phyloP scores from a whole-genome alignment of 2,329 filamentous ascomycete species.

The Epichloe typhina region DNA sequence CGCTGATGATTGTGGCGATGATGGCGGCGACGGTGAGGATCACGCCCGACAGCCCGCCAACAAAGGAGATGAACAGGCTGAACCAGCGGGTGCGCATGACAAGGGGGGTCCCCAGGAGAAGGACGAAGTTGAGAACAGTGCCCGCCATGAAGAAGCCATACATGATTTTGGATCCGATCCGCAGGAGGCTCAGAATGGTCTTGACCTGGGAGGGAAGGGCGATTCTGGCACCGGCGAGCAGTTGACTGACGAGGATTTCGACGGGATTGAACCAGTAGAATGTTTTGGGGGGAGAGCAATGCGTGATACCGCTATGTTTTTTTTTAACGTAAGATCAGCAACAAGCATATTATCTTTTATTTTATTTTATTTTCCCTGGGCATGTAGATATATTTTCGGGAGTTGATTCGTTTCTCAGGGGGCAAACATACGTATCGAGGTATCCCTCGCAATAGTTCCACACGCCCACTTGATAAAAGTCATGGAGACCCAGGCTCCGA shows the following conservation, averaged over 20 bases:
- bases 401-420: no score
- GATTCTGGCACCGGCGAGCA: constrained; percentile 72
- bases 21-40: constrained; percentile 56
- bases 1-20: constrained; percentile 72
- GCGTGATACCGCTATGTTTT: constrained; percentile 49
- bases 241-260: constrained; percentile 62
- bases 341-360: no score
- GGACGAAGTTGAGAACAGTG: constrained; percentile 54
- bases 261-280: constrained; percentile 91
- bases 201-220: constrained; percentile 63
- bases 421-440: constrained; percentile 37
- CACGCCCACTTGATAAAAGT: constrained; percentile 86
- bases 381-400: no score
- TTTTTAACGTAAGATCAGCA: neutral
- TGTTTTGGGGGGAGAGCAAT: constrained; percentile 53
- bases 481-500: constrained; percentile 72
- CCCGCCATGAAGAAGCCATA: constrained; percentile 74
- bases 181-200: constrained; percentile 61
- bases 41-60: constrained; percentile 55
- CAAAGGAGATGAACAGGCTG: constrained; percentile 52
- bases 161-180: constrained; percentile 70
- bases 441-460: constrained; percentile 93
- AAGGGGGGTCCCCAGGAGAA: constrained; percentile 53
- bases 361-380: no score
- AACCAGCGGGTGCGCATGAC: constrained; percentile 44